Evolutionary conservation across 2,329 filamentous ascomycete genomes (phyloP), one percentile per base, ranked within the genome.

Genomic region (Ilyonectria destructans): DNA sequence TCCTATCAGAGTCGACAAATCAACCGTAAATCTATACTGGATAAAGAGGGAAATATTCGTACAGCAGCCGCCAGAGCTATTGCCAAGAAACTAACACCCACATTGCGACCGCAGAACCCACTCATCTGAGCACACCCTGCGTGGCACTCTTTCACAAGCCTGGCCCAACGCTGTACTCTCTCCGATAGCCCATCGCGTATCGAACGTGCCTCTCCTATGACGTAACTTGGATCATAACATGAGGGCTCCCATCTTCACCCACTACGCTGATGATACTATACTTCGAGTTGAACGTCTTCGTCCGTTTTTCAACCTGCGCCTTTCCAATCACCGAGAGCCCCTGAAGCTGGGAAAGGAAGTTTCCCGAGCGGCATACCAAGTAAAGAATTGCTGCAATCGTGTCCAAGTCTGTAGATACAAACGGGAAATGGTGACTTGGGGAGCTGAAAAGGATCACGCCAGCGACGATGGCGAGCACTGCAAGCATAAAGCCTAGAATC

Each of bases 311-410:
- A 26, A 51, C 13, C 4, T 52, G 15, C 21, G 35, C 33, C 13
- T 26, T 31, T 17, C 21, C 46, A 40, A 21, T 21, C 35, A 43
- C 46, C 8, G 46, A 43, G n/a, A 52, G 37, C 1, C 37, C 33
- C 19, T 19, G 46, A 31, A 52, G 46, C 17, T 60, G 46, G 1
- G 8, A 21, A 23, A 35, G 58, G 45, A 23, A 52, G 31, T n/a
- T 26, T 4, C 40, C 33, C 7, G 58, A 52, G 10, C 46, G 33
- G 19, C n/a, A 52, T 13, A 43, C 21, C 33, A 60, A 52, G 17
- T 60, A 60, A 21, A 43, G 10, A 52, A 60, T n/a, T 13, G 58
- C 58, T 12, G 35, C 19, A 26, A 60, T n/a, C 7, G 58, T 60
- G 15, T 21, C 48, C 13, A 60, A 15, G 21, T 60, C 58, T 7